A percentile compares a stretch with the other conserved stretches of the same genome.
These are phyloP conservation scores for Rhodotorula glutinis DNA, from an alignment of 1,284 basidiomycete genomes.

Conservation along the genomic window DNA sequence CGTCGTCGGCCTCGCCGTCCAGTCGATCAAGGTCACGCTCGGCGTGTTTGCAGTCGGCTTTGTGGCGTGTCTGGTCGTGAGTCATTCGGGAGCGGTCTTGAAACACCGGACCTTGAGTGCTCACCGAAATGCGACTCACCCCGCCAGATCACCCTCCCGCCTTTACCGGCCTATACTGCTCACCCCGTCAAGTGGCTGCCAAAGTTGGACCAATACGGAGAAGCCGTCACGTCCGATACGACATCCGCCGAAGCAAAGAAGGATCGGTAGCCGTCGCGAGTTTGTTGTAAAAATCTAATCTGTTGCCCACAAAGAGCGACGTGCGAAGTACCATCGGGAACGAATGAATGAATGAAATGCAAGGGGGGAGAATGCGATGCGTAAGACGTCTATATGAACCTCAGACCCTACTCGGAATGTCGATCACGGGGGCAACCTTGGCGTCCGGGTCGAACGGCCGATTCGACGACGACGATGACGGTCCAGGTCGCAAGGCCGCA, in stretches of 20 bases:
- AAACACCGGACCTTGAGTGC: no score
- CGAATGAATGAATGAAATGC: not conserved
- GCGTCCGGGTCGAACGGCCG: not conserved
- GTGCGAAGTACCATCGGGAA: no score
- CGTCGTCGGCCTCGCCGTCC: conserved; percentile 30
- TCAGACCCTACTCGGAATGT: not conserved
- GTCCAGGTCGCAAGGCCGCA: not conserved
- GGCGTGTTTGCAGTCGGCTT: conserved; percentile 23
- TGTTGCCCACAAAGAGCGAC: not conserved
- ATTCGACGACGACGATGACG: no score
- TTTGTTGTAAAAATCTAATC: no score
- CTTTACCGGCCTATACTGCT: conserved; percentile 31
- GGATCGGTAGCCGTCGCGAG: not conserved
- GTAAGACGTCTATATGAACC: not conserved
- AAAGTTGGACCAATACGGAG: conserved; percentile 18
- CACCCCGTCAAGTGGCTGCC: conserved; percentile 35
- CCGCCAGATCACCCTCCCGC: conserved; percentile 27
- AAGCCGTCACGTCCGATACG: not conserved
- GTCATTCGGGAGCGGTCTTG: no score
- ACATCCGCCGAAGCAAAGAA: not conserved
- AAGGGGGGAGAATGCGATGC: not conserved
- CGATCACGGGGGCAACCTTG: not conserved
- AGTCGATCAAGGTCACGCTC: conserved; percentile 27
- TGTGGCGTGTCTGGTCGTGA: conserved; percentile 16
- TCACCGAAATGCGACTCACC: no score